phyloP scores from a whole-genome alignment of 495 filamentous ascomycete genomes.

The Xylaria nigripes region DNA sequence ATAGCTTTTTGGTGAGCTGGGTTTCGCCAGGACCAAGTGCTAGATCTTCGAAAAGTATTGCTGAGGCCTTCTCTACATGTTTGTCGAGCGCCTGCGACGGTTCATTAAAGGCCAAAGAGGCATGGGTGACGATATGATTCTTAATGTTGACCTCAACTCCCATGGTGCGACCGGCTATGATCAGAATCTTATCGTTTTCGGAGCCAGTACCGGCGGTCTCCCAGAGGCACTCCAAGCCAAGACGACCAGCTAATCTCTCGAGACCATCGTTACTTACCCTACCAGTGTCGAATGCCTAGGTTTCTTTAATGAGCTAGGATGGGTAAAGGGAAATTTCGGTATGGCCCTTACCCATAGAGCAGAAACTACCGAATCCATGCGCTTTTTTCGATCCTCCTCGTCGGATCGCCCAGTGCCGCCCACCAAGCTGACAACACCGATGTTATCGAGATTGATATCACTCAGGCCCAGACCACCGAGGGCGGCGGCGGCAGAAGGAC shows the following conservation, averaged over 20 bases:
- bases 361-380: slow-evolving; percentile 46
- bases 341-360: slow-evolving; percentile 31
- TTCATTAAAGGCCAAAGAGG: slow-evolving; percentile 38
- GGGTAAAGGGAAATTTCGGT: slow-evolving; percentile 14
- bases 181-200: slow-evolving; percentile 46
- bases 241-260: slow-evolving; percentile 61
- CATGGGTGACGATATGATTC: slow-evolving; percentile 43
- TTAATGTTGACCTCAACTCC: slow-evolving; percentile 46
- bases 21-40: slow-evolving; percentile 36
- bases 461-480: slow-evolving; percentile 36
- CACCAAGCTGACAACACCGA: slow-evolving; percentile 24
- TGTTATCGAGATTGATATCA: slow-evolving; percentile 37
- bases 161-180: slow-evolving; percentile 61
- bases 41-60: slow-evolving; percentile 49
- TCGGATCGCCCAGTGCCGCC: slow-evolving; percentile 32
- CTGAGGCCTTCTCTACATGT: slow-evolving; percentile 40
- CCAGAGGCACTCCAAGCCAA: slow-evolving; percentile 66
- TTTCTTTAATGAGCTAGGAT: slow-evolving; percentile 3
- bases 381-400: slow-evolving; percentile 51
- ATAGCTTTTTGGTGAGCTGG: slow-evolving; percentile 52
- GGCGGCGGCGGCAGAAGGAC: slow-evolving; percentile 43
- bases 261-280: slow-evolving; percentile 74
- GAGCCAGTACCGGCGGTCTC: slow-evolving; percentile 44
- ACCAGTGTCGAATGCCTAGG: slow-evolving; percentile 26
- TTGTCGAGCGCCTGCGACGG: slow-evolving; percentile 40